A percentile compares a stretch with the other conserved stretches of the same genome.
Evolutionary conservation across 208 protist species (phyloP).

Genomic region (Acanthamoeba castellanii): DNA sequence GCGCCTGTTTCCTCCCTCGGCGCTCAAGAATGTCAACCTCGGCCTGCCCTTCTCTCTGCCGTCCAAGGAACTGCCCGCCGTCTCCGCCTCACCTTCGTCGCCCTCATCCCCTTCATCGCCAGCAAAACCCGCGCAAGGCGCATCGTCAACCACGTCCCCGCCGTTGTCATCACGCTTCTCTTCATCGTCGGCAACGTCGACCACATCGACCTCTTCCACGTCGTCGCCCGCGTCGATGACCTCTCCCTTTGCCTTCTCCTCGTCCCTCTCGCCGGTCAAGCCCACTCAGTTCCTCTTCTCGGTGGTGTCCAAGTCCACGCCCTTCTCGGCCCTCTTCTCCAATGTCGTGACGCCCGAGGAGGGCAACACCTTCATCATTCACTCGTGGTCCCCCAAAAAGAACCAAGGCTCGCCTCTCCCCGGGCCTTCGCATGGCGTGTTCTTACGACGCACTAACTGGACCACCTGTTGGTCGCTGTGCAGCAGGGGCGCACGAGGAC

Average conservation of each 20-base stretch:
- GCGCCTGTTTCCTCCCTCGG: conserved; percentile 38
- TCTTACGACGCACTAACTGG: not conserved
- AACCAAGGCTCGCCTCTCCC: not conserved
- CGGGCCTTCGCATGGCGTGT: not conserved
- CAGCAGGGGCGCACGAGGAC: not conserved
- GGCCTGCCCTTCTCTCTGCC: not conserved
- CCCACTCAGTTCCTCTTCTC: conserved; percentile 47
- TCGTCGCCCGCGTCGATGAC: too few species aligned
- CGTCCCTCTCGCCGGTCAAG: not conserved
- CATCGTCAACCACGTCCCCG: not conserved
- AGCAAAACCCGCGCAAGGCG: not conserved
- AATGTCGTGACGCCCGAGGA: conserved; percentile 42
- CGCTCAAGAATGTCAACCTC: conserved; percentile 53
- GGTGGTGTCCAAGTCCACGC: conserved; percentile 36
- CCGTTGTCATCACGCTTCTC: not conserved
- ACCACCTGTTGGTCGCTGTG: not conserved
- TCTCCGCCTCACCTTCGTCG: conserved; percentile 39
- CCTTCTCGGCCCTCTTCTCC: conserved; percentile 62
- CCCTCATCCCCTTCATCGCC: not conserved
- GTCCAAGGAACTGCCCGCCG: not conserved
- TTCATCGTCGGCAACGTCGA: not conserved
- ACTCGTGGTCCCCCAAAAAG: conserved; percentile 55
- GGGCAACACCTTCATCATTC: conserved; percentile 47
- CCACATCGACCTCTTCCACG: not conserved
- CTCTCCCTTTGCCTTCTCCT: not conserved